Evolutionary conservation across 371 early-diverging fungal genomes (phyloP), one percentile per base, ranked within the genome.

Genomic region (Mortierella polycephala): DNA sequence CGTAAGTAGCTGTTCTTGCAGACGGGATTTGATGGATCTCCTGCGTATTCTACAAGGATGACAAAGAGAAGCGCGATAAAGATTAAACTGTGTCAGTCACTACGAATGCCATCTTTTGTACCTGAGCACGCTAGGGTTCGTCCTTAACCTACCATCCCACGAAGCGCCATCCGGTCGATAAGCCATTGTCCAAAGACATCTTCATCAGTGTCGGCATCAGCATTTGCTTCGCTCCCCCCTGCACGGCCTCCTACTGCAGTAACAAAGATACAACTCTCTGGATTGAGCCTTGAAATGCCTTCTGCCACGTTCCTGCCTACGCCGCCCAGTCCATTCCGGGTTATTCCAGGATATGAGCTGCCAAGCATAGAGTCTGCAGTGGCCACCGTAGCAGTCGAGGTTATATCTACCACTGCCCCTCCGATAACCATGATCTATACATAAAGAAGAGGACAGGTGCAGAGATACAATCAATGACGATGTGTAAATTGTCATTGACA

Each of bases 281-380:
- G 87, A 14, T 95, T 91, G 3, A 91, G 85, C 44, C 89, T 84
- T 59, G 83, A 83, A 42, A 93, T 90, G 0, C 94, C 92, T 54
- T 96, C 94, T 4, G 95, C 95, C 5, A 97, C 86, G 75, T 98
- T 98, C 39, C 95, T 87, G 0, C 94, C 97, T 0, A 98, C 98
- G 1, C 98, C 97, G 21, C 98, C 98, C 7, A 94, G 69, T 1
- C 88, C 83, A 39, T 90, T 86, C 10, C 68, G 73, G 2, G 93
- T 88, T 0, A 64, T 70, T 1, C 97, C 97, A 0, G 93, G 89
- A n/a, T 88, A 86, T 14, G 96, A 95, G 1, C 95, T 94, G 18
- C 87, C 65, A 41, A 82, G 71, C 45, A 84, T 71, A 21, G 52
- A 49, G 16, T 16, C 53, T 30, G 16, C 67, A 14, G 44, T 64